Evolutionary conservation across 768 basidiomycete species (phyloP), one percentile per base, ranked within the genome.

Genomic region (Cystobasidium onofrii): DNA sequence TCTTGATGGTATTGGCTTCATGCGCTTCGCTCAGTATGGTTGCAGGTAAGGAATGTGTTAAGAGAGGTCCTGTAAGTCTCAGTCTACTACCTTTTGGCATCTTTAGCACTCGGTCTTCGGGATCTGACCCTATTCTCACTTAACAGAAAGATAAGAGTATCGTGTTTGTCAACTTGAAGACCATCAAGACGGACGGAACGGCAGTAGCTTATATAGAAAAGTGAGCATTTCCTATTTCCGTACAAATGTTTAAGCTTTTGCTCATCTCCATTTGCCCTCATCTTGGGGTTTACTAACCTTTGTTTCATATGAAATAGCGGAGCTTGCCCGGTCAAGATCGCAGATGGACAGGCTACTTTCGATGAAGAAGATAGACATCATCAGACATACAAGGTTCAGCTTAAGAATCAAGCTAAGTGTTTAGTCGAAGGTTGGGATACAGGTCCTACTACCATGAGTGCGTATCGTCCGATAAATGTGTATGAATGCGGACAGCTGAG

Each of bases 111-210:
- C 9, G n/a, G 7, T 55, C 25, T 60, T 6, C 27, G 12, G 4
- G 13, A 25, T 12, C 33, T 15, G 15, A 60, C 12, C 27, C 25
- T 7, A 20, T 54, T 20, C n/a, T 6, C 27, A 4, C n/a, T 20
- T 54, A 6, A 4, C 57, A 60, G 57, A 34, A 29, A 20, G 4
- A 60, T 4, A 60, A 60, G 57, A 27, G 33, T 27, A 34, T 60
- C 29, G 13, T 29, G 29, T 17, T 60, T 13, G 57, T 60, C 15
- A 60, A 60, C 20, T 20, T 60, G 12, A 60, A 60, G 57, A 60
- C 57, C 15, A 60, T 60, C 10, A 60, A 60, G 57, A 60, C 57
- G 17, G 57, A 60, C 23, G 57, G 57, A 29, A 60, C 57, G 12
- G 57, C 57, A 4, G 57, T 60, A 34, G 57, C 57, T 60, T 60